Base-by-base conservation (phyloP, 2,329 filamentous ascomycete species). In the Pyricularia sp. region DNA sequence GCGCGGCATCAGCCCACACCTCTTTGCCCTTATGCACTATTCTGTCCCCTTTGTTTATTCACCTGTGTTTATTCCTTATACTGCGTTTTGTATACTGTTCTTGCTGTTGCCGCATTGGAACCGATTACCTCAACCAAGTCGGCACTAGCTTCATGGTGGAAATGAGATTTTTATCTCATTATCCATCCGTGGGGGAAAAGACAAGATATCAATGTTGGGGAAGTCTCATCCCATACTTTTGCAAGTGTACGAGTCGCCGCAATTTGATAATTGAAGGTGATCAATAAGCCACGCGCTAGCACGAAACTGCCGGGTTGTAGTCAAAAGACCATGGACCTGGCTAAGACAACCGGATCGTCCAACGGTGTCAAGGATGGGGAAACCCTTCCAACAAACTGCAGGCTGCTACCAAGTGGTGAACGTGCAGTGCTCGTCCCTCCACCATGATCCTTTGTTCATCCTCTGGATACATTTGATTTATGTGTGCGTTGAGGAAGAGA, bases 251-350 rank as follows among this genome's bases (percentile, higher is more conserved):
- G 42, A 50, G 42, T 50, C 42, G 42, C 42, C 20, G 20, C 42
- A 50, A 50, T 50, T 50, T 50, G 42, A 61, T n/a, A 26, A 61
- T 61, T 23, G 9, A 14, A 25, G 10, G 9, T 61, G n/a, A 26
- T 61, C 58, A 61, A 61, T 25, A 61, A 69, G 69, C 69, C 70
- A 69, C 70, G 66, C 63, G 68, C 68, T 33, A 68, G 68, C 28
- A 63, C 68, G 63, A 65, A 65, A 68, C 68, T 64, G 64, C 26
- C 68, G 68, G 68, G 68, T 28, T 58, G 68, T 23, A n/a, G n/a
- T 23, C n/a, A 61, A 12, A 25, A 61, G n/a, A 50, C 42, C 42
- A 50, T 50, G 42, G 58, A 25, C 58, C 58, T 61, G n/a, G 65
- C 65, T 50, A 66, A 66, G 66, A 33, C 59, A 28, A 28, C 66